phyloP scores from a whole-genome alignment of 306 rosid genomes.

The Luffa aegyptiaca region DNA sequence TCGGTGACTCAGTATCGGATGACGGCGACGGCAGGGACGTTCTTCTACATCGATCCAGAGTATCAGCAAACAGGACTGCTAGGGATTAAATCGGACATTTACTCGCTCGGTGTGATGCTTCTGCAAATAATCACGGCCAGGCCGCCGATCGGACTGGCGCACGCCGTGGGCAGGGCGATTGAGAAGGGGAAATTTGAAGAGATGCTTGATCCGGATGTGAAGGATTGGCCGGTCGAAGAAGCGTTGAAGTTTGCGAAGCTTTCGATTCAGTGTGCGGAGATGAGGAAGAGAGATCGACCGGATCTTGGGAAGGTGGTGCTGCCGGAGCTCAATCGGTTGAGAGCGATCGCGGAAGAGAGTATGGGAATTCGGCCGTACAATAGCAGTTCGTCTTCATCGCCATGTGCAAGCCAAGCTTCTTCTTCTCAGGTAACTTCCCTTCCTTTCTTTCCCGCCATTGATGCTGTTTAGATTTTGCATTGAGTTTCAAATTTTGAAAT shows the following conservation, averaged over 20 bases:
- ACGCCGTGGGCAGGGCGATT: constrained; percentile 47
- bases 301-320: constrained; percentile 60
- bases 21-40: constrained; percentile 91
- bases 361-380: constrained; percentile 18
- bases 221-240: constrained; percentile 68
- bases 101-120: constrained; percentile 74
- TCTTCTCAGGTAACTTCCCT: not conserved
- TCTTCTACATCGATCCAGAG: constrained; percentile 90
- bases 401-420: not conserved
- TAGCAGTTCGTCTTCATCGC: not conserved
- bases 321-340: constrained; percentile 57
- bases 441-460: not conserved
- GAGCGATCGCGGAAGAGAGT: constrained; percentile 44
- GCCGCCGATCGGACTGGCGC: constrained; percentile 80
- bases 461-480: not conserved
- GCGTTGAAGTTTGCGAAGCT: constrained; percentile 49
- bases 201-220: constrained; percentile 59
- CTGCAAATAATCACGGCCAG: constrained; percentile 58
- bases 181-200: constrained; percentile 48
- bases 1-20: constrained; percentile 59
- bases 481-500: no score
- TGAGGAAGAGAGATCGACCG: constrained; percentile 78
- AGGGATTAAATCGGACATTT: constrained; percentile 68
- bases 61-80: constrained; percentile 83
- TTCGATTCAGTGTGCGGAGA: constrained; percentile 57